These are phyloP conservation scores for Cryptosporidium bovis DNA, from an alignment of 169 alveolate species.

Conservation along the genomic window DNA sequence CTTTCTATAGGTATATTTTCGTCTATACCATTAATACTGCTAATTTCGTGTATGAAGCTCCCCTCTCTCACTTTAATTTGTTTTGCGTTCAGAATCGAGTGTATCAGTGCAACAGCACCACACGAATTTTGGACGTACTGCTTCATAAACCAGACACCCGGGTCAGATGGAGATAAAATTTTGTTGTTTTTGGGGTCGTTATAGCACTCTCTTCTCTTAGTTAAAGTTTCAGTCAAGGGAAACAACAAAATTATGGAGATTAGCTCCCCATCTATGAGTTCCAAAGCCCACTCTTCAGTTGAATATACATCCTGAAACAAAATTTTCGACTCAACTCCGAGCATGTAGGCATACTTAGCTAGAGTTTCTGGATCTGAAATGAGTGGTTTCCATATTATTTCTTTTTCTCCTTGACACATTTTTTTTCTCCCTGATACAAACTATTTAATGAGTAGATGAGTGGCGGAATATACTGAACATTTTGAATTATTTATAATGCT, in stretches of 20 bases:
- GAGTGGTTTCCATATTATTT: constrained; percentile 42
- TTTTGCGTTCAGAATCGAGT: constrained; percentile 25
- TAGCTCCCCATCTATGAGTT: background rate
- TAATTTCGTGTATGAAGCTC: constrained; percentile 5
- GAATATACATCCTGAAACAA: constrained; percentile 9
- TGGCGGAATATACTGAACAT: constrained; percentile 16
- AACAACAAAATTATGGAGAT: constrained; percentile 20
- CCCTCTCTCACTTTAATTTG: constrained; percentile 3
- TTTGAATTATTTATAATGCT: constrained; percentile 1
- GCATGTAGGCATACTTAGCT: background rate
- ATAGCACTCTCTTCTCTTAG: background rate
- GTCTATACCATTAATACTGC: background rate
- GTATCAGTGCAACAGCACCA: constrained; percentile 31
- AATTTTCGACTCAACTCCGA: constrained; percentile 18
- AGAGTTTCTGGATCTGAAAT: constrained; percentile 31
- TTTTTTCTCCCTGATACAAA: background rate
- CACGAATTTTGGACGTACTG: constrained; percentile 38
- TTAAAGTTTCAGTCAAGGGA: background rate
- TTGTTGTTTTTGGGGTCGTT: background rate
- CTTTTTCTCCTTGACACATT: background rate
- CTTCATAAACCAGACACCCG: constrained; percentile 41
- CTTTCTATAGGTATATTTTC: background rate
- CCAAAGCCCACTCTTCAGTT: constrained; percentile 23
- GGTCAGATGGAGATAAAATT: background rate
- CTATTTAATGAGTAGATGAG: background rate